Evolutionary conservation across 148 eudicot genomes (phyloP).

Genomic region (Chenopodium formosanum): DNA sequence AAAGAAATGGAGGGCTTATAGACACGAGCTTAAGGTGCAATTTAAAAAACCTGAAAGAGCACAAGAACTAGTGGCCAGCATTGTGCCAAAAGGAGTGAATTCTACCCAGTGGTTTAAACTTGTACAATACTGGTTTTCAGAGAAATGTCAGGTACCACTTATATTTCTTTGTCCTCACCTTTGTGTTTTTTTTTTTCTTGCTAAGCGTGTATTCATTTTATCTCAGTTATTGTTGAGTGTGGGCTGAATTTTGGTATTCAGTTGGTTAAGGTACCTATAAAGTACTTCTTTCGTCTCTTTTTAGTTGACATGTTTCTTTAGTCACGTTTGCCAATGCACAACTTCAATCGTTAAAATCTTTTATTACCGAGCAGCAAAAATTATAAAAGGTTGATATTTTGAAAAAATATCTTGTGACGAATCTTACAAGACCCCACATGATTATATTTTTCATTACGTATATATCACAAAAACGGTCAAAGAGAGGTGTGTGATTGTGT

Average conservation of each 20-base stretch:
- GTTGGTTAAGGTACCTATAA: not conserved
- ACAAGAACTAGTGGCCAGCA: conserved; percentile 32
- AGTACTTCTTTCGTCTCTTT: not conserved
- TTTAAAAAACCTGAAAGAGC: conserved; percentile 32
- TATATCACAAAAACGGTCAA: too few relatives aligned
- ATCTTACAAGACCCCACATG: too few relatives aligned
- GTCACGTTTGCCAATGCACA: too few relatives aligned
- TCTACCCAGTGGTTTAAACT: conserved; percentile 37
- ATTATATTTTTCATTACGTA: too few relatives aligned
- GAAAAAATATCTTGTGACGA: too few relatives aligned
- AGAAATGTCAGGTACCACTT: conserved; percentile 26
- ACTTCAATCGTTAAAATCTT: too few relatives aligned
- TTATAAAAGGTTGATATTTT: too few relatives aligned
- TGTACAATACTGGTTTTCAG: conserved; percentile 40
- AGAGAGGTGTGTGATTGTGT: too few relatives aligned
- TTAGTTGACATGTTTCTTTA: too few relatives aligned
- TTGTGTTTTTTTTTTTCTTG: conserved; percentile 1
- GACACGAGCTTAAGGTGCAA: conserved; percentile 30
- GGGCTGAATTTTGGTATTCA: conserved; percentile 1
- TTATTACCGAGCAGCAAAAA: too few relatives aligned
- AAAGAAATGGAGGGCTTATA: conserved; percentile 33
- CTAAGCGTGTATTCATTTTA: not conserved
- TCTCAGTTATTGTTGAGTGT: not conserved
- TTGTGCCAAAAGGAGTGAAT: conserved; percentile 32
- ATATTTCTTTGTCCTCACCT: not conserved